These are phyloP conservation scores for Cantharellus cinnabarinus DNA, from an alignment of 768 basidiomycete genomes.

Conservation along the genomic window DNA sequence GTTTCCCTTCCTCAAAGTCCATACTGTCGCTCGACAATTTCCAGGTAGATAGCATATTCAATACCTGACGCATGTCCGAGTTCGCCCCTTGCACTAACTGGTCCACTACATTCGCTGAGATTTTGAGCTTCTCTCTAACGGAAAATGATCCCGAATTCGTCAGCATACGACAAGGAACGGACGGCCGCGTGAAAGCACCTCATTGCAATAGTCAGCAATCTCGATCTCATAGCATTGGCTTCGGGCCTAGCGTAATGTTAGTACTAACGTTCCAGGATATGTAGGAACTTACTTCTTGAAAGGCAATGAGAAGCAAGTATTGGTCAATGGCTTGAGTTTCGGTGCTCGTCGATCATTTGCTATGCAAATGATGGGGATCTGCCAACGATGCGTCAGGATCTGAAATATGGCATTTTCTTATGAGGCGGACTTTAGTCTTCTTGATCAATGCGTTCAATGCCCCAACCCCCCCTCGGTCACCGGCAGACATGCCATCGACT, in stretches of 20 bases:
- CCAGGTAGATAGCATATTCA: slow-evolving; percentile 98
- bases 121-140: slow-evolving; percentile 71
- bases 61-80: slow-evolving; percentile 89
- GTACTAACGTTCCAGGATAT: neutral
- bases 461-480: slow-evolving; percentile 90
- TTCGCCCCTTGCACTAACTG: slow-evolving; percentile 76
- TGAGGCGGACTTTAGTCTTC: slow-evolving; percentile 53
- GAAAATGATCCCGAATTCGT: neutral
- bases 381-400: neutral
- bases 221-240: slow-evolving; percentile 54
- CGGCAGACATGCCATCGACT: slow-evolving; percentile 97
- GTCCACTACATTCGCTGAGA: slow-evolving; percentile 81
- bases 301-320: slow-evolving; percentile 49
- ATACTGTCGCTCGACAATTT: slow-evolving; percentile 62
- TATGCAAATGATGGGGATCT: slow-evolving; percentile 96
- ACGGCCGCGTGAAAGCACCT: slow-evolving; percentile 33
- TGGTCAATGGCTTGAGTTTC: slow-evolving; percentile 72
- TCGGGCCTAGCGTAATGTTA: slow-evolving; percentile 36
- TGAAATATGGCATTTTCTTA: neutral
- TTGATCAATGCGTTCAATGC: slow-evolving; percentile 81
- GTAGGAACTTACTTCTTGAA: slow-evolving; percentile 46
- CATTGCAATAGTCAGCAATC: slow-evolving; percentile 72
- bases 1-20: slow-evolving; percentile 81
- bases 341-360: slow-evolving; percentile 77
- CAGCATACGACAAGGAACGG: slow-evolving; percentile 1